Percentiles rank a stretch among this genome's conserved stretches.
These are phyloP conservation scores for Colletotrichum salicis DNA, from an alignment of 2,329 filamentous ascomycete genomes.

Conservation along the genomic window DNA sequence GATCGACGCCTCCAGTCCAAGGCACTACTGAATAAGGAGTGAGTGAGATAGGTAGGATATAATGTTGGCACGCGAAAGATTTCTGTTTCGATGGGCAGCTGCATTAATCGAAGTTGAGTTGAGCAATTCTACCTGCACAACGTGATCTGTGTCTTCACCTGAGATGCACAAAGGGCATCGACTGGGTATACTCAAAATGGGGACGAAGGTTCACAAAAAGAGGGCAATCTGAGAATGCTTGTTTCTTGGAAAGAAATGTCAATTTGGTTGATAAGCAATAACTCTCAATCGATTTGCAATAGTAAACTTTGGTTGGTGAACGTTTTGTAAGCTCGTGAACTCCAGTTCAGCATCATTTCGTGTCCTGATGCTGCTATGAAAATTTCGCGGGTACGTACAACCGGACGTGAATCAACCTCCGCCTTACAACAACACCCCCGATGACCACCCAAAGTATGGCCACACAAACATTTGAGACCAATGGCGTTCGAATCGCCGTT, in stretches of 20 bases:
- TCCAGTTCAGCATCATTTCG: neutral
- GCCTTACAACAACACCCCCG: constrained; percentile 20
- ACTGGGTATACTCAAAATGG: neutral
- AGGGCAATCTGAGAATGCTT: neutral
- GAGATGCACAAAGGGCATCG: neutral
- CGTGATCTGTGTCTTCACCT: neutral
- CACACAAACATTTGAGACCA: constrained; percentile 45
- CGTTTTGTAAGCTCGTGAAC: neutral
- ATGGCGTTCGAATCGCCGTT: constrained; percentile 78
- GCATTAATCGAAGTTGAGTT: neutral
- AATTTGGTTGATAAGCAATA: neutral
- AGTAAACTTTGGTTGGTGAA: too few relatives aligned
- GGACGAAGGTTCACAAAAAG: neutral
- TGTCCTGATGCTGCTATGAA: constrained; percentile 1
- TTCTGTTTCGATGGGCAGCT: constrained; percentile 50
- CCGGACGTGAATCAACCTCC: constrained; percentile 16
- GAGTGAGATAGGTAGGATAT: too few relatives aligned
- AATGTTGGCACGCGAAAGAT: constrained; percentile 58
- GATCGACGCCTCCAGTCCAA: constrained; percentile 45
- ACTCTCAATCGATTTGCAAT: neutral
- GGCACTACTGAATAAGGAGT: constrained; percentile 44
- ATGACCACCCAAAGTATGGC: constrained; percentile 42
- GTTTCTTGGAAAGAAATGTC: neutral
- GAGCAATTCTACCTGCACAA: neutral
- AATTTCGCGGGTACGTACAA: constrained; percentile 23